Conservation (phyloP, 139 green algal species). For the Pleodorina starrii region DNA sequence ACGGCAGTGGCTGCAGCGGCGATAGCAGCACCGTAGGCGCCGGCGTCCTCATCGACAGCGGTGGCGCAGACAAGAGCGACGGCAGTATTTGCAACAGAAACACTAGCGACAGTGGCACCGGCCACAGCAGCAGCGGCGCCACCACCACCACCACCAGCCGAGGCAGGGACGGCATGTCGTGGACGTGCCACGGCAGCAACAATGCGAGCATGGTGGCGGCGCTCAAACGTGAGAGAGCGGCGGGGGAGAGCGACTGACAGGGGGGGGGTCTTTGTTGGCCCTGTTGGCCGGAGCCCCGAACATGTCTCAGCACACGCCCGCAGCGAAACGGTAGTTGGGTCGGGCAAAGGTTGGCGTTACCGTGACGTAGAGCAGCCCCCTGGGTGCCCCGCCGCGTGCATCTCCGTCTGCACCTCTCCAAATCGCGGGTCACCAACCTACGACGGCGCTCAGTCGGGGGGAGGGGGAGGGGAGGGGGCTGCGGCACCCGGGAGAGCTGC, state of each 20-base stretch:
- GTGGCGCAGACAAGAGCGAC: background rate
- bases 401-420: too few species aligned
- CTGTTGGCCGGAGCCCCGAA: too few species aligned
- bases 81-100: background rate
- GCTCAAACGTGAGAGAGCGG: constrained; percentile 24
- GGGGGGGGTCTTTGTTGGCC: too few species aligned
- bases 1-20: background rate
- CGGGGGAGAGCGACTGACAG: background rate
- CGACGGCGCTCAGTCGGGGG: too few species aligned
- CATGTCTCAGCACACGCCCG: too few species aligned
- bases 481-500: too few species aligned
- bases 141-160: background rate
- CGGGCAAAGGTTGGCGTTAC: too few species aligned
- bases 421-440: too few species aligned
- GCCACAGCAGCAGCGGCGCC: background rate
- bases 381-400: too few species aligned
- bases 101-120: background rate
- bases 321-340: too few species aligned
- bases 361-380: too few species aligned
- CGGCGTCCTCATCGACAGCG: background rate
- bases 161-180: constrained; percentile 15
- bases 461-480: too few species aligned
- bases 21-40: background rate
- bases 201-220: constrained; percentile 40
- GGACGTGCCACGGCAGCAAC: constrained; percentile 48